These are phyloP conservation scores for Monoraphidium neglectum DNA, from an alignment of 139 green algal species.

Conservation along the genomic window DNA sequence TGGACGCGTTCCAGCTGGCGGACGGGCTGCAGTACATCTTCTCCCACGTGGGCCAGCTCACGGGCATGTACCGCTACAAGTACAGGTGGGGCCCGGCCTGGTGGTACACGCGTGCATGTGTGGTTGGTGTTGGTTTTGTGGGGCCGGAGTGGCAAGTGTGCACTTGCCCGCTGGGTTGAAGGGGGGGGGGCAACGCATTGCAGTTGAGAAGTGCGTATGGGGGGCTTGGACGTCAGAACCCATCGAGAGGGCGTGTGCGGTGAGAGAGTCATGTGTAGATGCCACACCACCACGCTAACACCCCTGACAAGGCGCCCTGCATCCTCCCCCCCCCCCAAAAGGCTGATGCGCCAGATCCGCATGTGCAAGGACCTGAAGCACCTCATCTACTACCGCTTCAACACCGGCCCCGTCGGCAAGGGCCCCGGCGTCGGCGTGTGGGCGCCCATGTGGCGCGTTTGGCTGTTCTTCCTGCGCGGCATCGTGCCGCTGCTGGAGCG, in stretches of 20 bases:
- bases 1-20: slow-evolving; percentile 99
- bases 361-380: slow-evolving; percentile 99
- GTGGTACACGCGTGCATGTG: not conserved
- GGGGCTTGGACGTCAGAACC: too few species aligned
- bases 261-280: too few species aligned
- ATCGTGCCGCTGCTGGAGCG: slow-evolving; percentile 98
- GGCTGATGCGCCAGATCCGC: slow-evolving; percentile 98
- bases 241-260: too few species aligned
- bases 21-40: slow-evolving; percentile 99
- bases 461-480: slow-evolving; percentile 99
- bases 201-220: too few species aligned
- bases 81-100: too few species aligned
- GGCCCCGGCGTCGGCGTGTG: slow-evolving; percentile 99
- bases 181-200: too few species aligned
- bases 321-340: slow-evolving; percentile 91
- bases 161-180: too few species aligned
- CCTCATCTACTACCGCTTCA: slow-evolving; percentile 99
- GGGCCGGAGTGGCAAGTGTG: too few species aligned
- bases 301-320: slow-evolving; percentile 62
- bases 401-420: slow-evolving; percentile 97
- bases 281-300: too few species aligned
- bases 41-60: slow-evolving; percentile 98
- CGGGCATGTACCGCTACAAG: slow-evolving; percentile 94
- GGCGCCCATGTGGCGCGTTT: slow-evolving; percentile 99
- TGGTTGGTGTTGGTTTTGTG: not conserved